Evolutionary conservation across 108 stramenopile genomes (phyloP).

Genomic region (Schizochytrium sp.): DNA sequence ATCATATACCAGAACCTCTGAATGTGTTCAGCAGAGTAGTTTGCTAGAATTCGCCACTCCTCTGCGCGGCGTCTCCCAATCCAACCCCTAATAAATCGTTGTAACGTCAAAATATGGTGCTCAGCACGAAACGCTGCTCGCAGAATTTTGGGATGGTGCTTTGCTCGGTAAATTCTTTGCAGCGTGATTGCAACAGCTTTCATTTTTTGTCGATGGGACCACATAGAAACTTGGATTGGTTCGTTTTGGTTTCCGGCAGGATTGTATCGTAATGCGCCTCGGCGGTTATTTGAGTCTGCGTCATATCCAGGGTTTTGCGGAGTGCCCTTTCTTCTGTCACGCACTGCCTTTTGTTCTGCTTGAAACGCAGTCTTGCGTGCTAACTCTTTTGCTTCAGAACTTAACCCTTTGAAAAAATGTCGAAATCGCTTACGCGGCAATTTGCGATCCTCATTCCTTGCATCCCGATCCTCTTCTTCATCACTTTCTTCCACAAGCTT

Average conservation of each 20-base stretch:
- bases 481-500: slow-evolving; percentile 25
- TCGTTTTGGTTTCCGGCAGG: neutral
- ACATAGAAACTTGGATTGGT: neutral
- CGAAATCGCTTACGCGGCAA: neutral
- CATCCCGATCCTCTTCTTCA: neutral
- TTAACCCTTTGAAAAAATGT: slow-evolving; percentile 4
- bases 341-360: neutral
- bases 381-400: neutral
- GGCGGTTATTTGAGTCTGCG: too few species aligned
- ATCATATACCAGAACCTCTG: slow-evolving; percentile 53
- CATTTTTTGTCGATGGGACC: neutral
- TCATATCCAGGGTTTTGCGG: neutral
- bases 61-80: slow-evolving; percentile 31
- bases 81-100: slow-evolving; percentile 31
- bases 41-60: slow-evolving; percentile 12
- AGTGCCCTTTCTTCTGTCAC: neutral
- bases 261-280: too few species aligned
- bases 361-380: neutral
- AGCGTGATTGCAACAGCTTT: neutral
- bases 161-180: neutral
- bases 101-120: neutral
- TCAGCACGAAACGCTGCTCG: neutral
- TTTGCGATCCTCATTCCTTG: slow-evolving; percentile 10
- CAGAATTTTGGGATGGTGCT: neutral
- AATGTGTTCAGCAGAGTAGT: neutral